These are phyloP conservation scores for Syzygium grande DNA, from an alignment of 345 rosid genomes.

Conservation along the genomic window DNA sequence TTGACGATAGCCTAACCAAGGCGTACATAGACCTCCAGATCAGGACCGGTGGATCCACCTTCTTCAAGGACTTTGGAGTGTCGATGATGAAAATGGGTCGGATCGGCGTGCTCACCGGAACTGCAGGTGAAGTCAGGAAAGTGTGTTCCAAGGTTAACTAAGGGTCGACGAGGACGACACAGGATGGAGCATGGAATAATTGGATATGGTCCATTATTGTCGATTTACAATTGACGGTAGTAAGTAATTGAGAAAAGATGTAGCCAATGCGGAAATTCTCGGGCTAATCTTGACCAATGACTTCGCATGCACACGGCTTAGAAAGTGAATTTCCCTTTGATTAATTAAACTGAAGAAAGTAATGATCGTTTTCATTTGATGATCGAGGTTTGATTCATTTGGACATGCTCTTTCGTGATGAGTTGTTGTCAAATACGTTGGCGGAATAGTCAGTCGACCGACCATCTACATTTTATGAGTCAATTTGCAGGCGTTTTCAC, in stretches of 20 bases:
- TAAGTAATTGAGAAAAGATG: no score
- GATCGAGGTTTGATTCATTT: background rate
- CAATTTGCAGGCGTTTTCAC: background rate
- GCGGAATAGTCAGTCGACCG: background rate
- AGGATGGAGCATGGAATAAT: background rate
- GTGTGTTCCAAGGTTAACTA: conserved; percentile 42
- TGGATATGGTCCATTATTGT: background rate
- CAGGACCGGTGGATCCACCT: conserved; percentile 8
- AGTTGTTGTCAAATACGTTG: background rate
- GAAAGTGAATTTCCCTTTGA: no score
- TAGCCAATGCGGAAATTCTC: no score
- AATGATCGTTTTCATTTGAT: background rate
- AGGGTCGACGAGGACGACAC: background rate
- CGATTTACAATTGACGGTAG: no score
- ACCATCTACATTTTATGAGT: no score
- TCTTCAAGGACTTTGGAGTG: conserved; percentile 47
- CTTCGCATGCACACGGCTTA: no score
- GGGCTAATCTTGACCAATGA: no score
- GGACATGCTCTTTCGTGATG: background rate
- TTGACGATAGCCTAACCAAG: conserved; percentile 30
- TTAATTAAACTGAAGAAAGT: no score
- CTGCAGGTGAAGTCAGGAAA: conserved; percentile 42
- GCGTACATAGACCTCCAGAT: conserved; percentile 30
- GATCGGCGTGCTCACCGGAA: conserved; percentile 46
- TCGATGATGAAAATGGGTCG: conserved; percentile 66